Conservation (phyloP, 2,329 filamentous ascomycete species). For the Aureobasidium sp. region DNA sequence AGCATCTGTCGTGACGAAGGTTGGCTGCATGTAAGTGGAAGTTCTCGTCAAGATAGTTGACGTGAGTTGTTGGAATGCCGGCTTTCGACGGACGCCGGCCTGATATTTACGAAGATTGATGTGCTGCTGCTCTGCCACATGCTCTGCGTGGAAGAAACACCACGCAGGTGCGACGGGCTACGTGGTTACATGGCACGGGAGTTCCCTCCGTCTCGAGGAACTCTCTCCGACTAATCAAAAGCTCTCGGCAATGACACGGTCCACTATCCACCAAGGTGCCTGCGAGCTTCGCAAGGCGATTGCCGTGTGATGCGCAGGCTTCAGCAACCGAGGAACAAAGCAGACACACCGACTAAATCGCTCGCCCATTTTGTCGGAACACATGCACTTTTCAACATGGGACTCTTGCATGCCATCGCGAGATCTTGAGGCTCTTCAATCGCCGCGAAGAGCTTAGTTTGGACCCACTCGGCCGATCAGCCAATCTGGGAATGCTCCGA, state of each 20-base stretch:
- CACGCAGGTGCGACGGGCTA: not conserved
- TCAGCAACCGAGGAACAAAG: not conserved
- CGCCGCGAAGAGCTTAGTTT: not conserved
- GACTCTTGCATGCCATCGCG: not conserved
- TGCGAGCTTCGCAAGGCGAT: not conserved
- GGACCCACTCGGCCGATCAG: not conserved
- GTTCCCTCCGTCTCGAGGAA: not conserved
- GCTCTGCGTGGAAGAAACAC: not conserved
- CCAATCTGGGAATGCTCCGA: not conserved
- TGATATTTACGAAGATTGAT: not conserved
- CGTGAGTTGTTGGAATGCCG: not conserved
- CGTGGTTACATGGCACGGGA: not conserved
- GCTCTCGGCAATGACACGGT: not conserved
- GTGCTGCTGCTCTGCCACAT: not conserved
- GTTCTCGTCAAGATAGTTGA: not conserved
- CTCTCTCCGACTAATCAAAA: not conserved
- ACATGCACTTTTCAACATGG: not conserved
- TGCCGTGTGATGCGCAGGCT: not conserved
- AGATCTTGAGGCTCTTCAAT: slow-evolving; percentile 4
- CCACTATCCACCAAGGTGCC: slow-evolving; percentile 4
- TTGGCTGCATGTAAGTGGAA: not conserved
- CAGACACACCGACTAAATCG: not conserved
- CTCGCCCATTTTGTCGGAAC: not conserved
- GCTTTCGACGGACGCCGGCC: not conserved
- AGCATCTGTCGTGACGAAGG: not conserved